These are phyloP conservation scores for Babesia caballi DNA, from an alignment of 169 alveolate species.

Conservation along the genomic window DNA sequence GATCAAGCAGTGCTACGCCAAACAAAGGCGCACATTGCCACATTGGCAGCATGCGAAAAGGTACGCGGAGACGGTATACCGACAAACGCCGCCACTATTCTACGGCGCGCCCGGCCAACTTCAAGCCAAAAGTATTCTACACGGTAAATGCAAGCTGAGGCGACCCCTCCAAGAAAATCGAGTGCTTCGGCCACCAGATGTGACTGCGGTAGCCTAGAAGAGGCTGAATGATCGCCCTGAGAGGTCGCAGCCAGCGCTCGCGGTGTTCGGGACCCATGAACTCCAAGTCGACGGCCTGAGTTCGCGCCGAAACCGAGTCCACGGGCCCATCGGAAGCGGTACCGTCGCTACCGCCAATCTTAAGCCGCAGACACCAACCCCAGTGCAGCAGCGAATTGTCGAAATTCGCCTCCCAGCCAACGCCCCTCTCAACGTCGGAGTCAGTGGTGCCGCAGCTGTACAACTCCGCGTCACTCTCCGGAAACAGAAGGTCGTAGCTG, in stretches of 20 bases:
- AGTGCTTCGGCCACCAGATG: constrained; percentile 53
- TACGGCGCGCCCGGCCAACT: too few relatives aligned
- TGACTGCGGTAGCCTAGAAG: not conserved
- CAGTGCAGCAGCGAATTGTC: constrained; percentile 7
- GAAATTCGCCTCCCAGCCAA: not conserved
- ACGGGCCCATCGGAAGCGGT: not conserved
- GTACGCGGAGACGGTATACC: too few relatives aligned
- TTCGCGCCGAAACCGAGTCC: too few relatives aligned
- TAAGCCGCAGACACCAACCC: constrained; percentile 58
- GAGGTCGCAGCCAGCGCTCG: constrained; percentile 28
- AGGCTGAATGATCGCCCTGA: not conserved
- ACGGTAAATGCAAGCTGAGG: not conserved
- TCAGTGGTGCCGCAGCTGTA: constrained; percentile 40
- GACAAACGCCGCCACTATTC: too few relatives aligned
- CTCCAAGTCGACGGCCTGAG: constrained; percentile 27
- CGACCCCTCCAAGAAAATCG: not conserved
- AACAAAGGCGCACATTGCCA: too few relatives aligned
- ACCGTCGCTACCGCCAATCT: not conserved
- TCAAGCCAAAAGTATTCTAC: not conserved
- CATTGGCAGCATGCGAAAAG: too few relatives aligned
- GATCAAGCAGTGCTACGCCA: too few relatives aligned
- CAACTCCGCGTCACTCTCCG: constrained; percentile 22
- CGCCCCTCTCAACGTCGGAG: not conserved
- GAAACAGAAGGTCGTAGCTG: not conserved
- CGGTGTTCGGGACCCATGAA: constrained; percentile 59